phyloP scores from a whole-genome alignment of 2,329 filamentous ascomycete genomes.

The Alternaria novae-zelandiae region DNA sequence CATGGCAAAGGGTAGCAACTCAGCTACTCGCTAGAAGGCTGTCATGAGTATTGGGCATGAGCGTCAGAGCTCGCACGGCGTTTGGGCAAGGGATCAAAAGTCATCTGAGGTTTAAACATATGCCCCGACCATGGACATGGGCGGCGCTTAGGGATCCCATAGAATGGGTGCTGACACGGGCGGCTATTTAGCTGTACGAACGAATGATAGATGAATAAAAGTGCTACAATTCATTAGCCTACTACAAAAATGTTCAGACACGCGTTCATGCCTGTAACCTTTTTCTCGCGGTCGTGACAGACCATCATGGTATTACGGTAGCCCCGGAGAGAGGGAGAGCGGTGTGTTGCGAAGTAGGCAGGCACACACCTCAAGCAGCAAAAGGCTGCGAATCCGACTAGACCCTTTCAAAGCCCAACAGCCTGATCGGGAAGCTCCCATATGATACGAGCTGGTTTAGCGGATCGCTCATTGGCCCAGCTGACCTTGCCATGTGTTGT shows the following conservation, averaged over 20 bases:
- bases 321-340: background rate
- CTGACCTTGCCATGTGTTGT: slow-evolving; percentile 20
- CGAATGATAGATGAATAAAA: slow-evolving; percentile 14
- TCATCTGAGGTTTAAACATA: background rate
- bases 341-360: background rate
- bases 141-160: slow-evolving; percentile 13
- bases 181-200: slow-evolving; percentile 5
- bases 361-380: background rate
- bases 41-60: background rate
- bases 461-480: slow-evolving; percentile 13
- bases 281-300: background rate
- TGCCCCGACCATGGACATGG: background rate
- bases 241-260: background rate
- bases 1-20: slow-evolving; percentile 45
- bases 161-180: slow-evolving; percentile 1
- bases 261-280: background rate
- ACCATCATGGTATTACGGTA: background rate
- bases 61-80: slow-evolving; percentile 1
- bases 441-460: background rate
- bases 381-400: background rate
- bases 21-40: slow-evolving; percentile 8
- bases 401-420: background rate
- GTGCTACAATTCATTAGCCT: background rate
- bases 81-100: slow-evolving; percentile 7
- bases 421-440: background rate